Evolutionary conservation across 805 yeast species (phyloP).

Genomic region (Metschnikowia kunwiensis): DNA sequence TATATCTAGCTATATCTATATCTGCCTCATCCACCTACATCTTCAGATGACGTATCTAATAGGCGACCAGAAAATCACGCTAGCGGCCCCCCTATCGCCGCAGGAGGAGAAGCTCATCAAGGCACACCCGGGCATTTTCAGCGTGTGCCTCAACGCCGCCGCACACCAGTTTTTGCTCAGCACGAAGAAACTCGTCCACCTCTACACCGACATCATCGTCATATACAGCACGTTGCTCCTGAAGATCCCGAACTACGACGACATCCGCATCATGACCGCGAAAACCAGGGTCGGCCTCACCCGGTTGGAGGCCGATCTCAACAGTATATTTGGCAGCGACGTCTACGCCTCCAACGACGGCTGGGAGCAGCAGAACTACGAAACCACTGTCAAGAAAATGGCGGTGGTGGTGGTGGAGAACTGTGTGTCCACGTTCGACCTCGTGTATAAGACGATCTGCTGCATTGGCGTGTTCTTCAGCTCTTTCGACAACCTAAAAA

Average conservation of each 20-base stretch:
- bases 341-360: conserved; percentile 8
- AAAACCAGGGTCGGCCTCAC: conserved; percentile 20
- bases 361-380: conserved; percentile 31
- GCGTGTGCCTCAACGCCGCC: conserved; percentile 33
- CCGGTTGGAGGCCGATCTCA: conserved; percentile 33
- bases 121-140: conserved; percentile 30
- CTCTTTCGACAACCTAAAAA: conserved; percentile 36
- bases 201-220: conserved; percentile 36
- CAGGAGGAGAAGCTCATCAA: conserved; percentile 27
- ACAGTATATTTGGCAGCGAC: conserved; percentile 25
- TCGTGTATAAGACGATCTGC: conserved; percentile 25
- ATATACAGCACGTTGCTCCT: conserved; percentile 38
- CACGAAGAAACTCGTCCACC: conserved; percentile 33
- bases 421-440: conserved; percentile 15
- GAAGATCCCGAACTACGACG: conserved; percentile 41
- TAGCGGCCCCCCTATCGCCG: conserved; percentile 21
- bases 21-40: not conserved
- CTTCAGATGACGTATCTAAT: conserved; percentile 37
- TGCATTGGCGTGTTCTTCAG: conserved; percentile 40
- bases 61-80: conserved; percentile 30
- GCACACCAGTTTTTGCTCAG: conserved; percentile 25
- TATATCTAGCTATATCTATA: too few relatives aligned
- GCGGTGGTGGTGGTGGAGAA: conserved; percentile 16
- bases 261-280: conserved; percentile 33
- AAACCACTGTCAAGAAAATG: conserved; percentile 21